Conservation (phyloP, 441 rosid species). For the Arabidopsis lyrata region DNA sequence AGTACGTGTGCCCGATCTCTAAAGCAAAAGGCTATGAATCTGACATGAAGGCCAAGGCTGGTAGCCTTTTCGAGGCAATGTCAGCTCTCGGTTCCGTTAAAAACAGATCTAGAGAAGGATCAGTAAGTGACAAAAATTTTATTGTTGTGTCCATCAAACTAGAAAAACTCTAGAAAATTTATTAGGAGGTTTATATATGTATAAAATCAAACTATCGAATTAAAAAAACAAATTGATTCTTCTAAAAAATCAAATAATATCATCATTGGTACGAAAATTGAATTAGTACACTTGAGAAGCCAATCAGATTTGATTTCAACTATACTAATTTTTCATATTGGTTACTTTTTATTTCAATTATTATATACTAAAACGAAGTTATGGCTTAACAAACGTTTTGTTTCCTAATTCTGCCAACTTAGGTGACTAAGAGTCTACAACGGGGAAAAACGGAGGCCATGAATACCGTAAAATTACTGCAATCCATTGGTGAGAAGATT, state of each 20-base stretch:
- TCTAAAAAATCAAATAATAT: too few relatives aligned
- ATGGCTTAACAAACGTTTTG: neutral
- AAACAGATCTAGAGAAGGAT: conserved; percentile 7
- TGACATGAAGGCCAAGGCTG: conserved; percentile 35
- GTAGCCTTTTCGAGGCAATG: conserved; percentile 24
- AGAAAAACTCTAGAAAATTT: too few relatives aligned
- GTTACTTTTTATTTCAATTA: too few relatives aligned
- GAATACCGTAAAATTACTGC: conserved; percentile 12
- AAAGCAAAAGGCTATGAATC: neutral
- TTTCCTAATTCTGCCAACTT: neutral
- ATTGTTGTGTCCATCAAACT: too few relatives aligned
- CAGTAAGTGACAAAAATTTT: neutral
- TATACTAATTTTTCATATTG: too few relatives aligned
- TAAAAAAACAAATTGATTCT: too few relatives aligned
- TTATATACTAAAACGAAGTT: neutral
- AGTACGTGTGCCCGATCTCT: conserved; percentile 21
- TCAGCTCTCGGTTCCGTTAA: neutral
- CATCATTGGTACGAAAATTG: too few relatives aligned
- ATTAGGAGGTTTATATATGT: too few relatives aligned
- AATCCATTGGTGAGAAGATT: conserved; percentile 22
- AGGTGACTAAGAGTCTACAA: conserved; percentile 17
- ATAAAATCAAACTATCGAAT: too few relatives aligned
- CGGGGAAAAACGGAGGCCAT: conserved; percentile 22
- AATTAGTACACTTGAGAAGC: too few relatives aligned
- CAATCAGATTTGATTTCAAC: too few relatives aligned